phyloP scores from a whole-genome alignment of 306 rosid species.

The Lathyrus tuberosus region DNA sequence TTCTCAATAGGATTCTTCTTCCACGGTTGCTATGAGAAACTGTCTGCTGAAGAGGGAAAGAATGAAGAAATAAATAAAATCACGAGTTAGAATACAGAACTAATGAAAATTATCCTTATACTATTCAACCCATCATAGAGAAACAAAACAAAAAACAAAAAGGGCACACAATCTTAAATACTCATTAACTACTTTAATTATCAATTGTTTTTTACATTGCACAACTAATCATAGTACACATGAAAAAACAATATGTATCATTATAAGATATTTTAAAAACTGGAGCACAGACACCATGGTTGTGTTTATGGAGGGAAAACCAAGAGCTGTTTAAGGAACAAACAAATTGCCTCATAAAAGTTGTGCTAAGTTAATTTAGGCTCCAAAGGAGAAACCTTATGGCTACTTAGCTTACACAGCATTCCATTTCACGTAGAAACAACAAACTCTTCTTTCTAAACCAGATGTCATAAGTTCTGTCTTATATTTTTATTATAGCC shows the following conservation, averaged over 20 bases:
- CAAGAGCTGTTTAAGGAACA: conserved; percentile 15
- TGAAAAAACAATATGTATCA: conserved; percentile 5
- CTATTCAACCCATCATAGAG: neutral
- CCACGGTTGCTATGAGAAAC: conserved; percentile 49
- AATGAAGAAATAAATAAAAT: neutral
- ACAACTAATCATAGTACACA: neutral
- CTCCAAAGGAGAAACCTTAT: conserved; percentile 19
- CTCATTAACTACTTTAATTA: neutral
- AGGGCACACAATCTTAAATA: neutral
- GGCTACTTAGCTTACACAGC: conserved; percentile 5
- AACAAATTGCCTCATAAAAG: conserved; percentile 17
- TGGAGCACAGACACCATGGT: neutral
- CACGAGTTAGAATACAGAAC: conserved; percentile 8
- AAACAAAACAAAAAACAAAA: neutral
- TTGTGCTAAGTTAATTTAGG: conserved; percentile 19
- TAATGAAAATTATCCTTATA: conserved; percentile 19
- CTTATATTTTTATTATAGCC: neutral
- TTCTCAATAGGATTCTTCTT: conserved; percentile 33
- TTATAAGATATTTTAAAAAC: neutral
- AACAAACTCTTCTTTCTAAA: conserved; percentile 26
- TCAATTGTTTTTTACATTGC: conserved; percentile 13
- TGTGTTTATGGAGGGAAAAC: conserved; percentile 4
- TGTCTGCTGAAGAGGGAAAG: conserved; percentile 31
- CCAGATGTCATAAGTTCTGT: neutral
- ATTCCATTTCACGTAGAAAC: conserved; percentile 2